phyloP scores from a whole-genome alignment of 192 early-diverging fungal species.

The Coemansia sp. region DNA sequence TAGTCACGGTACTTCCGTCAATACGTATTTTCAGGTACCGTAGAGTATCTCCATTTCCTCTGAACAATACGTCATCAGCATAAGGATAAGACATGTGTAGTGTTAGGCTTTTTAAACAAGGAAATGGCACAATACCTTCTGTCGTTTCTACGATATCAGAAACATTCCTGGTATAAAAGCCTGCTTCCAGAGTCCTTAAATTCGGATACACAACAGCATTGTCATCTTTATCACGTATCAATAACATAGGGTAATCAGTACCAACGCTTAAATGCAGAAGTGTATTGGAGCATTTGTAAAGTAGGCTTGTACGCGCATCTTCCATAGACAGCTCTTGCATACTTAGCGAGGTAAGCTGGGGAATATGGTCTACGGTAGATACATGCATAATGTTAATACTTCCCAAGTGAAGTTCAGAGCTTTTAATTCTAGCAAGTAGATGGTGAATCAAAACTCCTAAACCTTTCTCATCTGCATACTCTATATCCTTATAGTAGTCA shows the following conservation, averaged over 20 bases:
- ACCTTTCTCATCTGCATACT: neutral
- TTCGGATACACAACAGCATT: slow-evolving; percentile 10
- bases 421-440: neutral
- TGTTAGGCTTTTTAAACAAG: neutral
- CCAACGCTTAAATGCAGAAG: neutral
- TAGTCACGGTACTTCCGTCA: neutral
- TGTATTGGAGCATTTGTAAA: neutral
- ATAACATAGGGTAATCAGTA: neutral
- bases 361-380: neutral
- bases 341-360: neutral
- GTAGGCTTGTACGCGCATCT: neutral
- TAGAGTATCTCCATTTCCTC: slow-evolving; percentile 10
- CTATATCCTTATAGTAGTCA: neutral
- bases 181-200: neutral
- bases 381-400: neutral
- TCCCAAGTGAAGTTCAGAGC: neutral
- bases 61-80: slow-evolving; percentile 11
- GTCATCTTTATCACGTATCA: neutral
- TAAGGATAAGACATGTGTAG: neutral
- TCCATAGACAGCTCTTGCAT: neutral
- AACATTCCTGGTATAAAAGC: no score
- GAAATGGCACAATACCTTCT: slow-evolving; percentile 1
- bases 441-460: neutral
- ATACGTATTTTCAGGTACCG: neutral
- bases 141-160: neutral